Percentiles rank a stretch among this genome's conserved stretches.
Conservation (phyloP, 768 basidiomycete genomes). For the Neoboletus subvelutipes region DNA sequence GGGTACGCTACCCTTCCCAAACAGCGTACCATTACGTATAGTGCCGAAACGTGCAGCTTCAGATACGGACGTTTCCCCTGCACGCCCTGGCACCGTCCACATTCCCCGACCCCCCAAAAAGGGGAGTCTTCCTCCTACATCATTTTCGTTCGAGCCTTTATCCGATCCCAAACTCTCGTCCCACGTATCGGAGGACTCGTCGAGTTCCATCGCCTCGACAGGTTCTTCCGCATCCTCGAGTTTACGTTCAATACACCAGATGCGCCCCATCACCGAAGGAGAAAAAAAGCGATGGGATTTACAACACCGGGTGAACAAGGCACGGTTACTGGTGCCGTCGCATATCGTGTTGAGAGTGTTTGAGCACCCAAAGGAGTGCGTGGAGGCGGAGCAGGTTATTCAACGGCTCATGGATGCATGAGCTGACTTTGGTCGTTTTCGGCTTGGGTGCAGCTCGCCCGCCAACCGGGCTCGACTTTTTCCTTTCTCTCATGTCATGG, state of each 20-base stretch:
- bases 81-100: conserved; percentile 6
- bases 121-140: conserved; percentile 13
- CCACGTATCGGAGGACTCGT: conserved; percentile 28
- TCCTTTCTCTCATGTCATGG: conserved; percentile 1
- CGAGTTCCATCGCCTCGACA: conserved; percentile 20
- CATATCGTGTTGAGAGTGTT: conserved; percentile 65
- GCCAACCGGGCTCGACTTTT: not conserved
- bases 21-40: not conserved
- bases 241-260: conserved; percentile 5
- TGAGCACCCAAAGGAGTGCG: conserved; percentile 65
- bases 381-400: conserved; percentile 53
- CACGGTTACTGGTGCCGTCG: conserved; percentile 56
- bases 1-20: conserved; percentile 6
- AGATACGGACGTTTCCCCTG: conserved; percentile 17
- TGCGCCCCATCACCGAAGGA: conserved; percentile 41
- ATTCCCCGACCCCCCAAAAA: conserved; percentile 16
- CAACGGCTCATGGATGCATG: conserved; percentile 4
- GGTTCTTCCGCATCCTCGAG: conserved; percentile 24
- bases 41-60: conserved; percentile 21
- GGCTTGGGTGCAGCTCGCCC: not conserved
- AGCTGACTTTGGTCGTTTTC: not conserved
- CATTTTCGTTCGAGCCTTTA: conserved; percentile 11
- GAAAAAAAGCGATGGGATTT: conserved; percentile 58
- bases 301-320: conserved; percentile 63
- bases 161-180: conserved; percentile 10